Evolutionary conservation across 805 yeast genomes (phyloP), one percentile per base, ranked within the genome.

Genomic region (Lipomyces sp.): DNA sequence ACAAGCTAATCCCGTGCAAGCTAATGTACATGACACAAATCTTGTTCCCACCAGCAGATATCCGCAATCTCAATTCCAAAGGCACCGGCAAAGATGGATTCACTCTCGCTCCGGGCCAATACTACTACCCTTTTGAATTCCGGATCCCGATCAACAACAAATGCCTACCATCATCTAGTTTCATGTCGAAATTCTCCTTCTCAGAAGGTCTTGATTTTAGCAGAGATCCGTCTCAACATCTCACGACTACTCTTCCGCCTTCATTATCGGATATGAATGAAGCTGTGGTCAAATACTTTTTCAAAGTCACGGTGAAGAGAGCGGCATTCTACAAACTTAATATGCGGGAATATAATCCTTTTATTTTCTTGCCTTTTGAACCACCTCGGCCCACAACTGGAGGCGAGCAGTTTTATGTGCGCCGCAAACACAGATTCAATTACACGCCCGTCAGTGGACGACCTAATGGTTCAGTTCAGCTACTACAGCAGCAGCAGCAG

Each of bases 271-370:
- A 74, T n/a, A 29, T 73, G 33, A 5, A 57, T 34, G 70, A 51
- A n/a, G 64, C 63, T 35, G 24, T 60, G 24, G 48, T 66, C 54
- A 59, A 60, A 60, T 60, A 53, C 73, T 87, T 82, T 72, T 80
- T 87, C 63, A 87, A 87, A 75, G 89, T 81, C 8, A 87, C 90
- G 0, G 86, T 87, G 53, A 84, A 83, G 64, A 73, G 87, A 57
- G 76, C 87, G 1, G 80, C 86, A 2, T 72, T 85, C 39, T 77
- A 85, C 64, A 82, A 82, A 63, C 60, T 80, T 34, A 87, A 85
- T 66, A 72, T 82, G 39, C 77, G 90, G 50, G 74, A 81, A 10
- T 74, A 73, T 58, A 81, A 81, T 57, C 88, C 87, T 3, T 84
- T 88, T 69, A 76, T 78, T 2, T 85, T 87, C 68, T 74, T 85